Evolutionary conservation across 202 grass and related monocot genomes (phyloP).

Genomic region (Schoenoplectus triqueter): DNA sequence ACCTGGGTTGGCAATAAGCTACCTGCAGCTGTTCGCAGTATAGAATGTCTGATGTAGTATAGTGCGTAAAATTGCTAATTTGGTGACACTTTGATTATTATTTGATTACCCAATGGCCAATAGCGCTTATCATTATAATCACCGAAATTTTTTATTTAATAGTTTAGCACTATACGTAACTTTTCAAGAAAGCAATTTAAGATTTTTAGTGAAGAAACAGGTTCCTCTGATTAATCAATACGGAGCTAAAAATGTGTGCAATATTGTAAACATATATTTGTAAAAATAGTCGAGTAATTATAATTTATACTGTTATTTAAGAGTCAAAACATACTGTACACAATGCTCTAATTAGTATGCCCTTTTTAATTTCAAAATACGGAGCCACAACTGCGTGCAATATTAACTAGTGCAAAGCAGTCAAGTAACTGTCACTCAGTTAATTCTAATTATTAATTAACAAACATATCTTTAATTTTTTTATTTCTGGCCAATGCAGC

Average conservation of each 20-base stretch:
- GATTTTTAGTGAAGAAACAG: not conserved
- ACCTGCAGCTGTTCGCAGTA: not conserved
- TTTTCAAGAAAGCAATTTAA: not conserved
- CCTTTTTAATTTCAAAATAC: too few species aligned
- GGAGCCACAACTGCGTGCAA: too few species aligned
- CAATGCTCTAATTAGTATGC: too few species aligned
- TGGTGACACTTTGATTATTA: not conserved
- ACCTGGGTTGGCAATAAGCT: not conserved
- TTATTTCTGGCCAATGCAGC: constrained; percentile 36
- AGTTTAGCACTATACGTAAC: not conserved
- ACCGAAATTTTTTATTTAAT: not conserved
- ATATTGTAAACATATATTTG: not conserved
- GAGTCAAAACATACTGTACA: too few species aligned
- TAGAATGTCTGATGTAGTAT: not conserved
- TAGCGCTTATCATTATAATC: not conserved
- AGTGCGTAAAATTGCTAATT: not conserved
- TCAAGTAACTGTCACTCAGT: not conserved
- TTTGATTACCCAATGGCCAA: not conserved
- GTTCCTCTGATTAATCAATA: not conserved
- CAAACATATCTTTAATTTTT: not conserved
- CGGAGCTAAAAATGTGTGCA: not conserved
- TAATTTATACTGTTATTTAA: too few species aligned
- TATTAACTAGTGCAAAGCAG: not conserved
- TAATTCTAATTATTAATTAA: not conserved
- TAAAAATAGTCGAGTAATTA: too few species aligned